A percentile compares a stretch with the other conserved stretches of the same genome.
phyloP scores from a whole-genome alignment of 495 filamentous ascomycete genomes.

The Halenospora varia region DNA sequence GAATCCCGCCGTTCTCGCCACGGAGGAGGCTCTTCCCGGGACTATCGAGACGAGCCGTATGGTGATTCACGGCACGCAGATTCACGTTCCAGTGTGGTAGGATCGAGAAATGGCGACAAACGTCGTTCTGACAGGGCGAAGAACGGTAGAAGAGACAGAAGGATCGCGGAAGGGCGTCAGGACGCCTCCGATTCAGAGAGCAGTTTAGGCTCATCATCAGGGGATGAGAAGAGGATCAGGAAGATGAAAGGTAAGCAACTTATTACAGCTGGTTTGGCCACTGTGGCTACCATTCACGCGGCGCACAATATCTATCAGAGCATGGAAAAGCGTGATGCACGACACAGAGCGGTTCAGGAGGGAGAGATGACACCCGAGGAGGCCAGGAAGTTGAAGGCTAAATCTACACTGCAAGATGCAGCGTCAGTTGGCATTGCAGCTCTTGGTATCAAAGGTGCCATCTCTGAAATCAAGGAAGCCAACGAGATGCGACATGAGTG shows the following conservation, averaged over 20 bases:
- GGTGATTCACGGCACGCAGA: conserved; percentile 21
- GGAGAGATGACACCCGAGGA: conserved; percentile 71
- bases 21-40: conserved; percentile 1
- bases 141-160: conserved; percentile 21
- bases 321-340: conserved; percentile 68
- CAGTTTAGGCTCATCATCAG: conserved; percentile 68
- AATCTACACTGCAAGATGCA: conserved; percentile 69
- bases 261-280: conserved; percentile 76
- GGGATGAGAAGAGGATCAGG: conserved; percentile 68
- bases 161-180: conserved; percentile 22
- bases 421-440: conserved; percentile 80
- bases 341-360: conserved; percentile 65
- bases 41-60: conserved; percentile 21
- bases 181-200: conserved; percentile 48
- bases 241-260: conserved; percentile 83
- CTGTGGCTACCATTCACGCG: conserved; percentile 85
- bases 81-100: conserved; percentile 19
- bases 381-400: conserved; percentile 69
- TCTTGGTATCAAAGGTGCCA: conserved; percentile 78
- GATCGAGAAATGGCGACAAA: conserved; percentile 24
- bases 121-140: conserved; percentile 25
- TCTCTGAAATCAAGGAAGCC: conserved; percentile 50
- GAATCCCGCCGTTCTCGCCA: conserved; percentile 13
- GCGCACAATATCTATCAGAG: conserved; percentile 74
- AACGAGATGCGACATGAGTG: conserved; percentile 54